Evolutionary conservation across 306 rosid genomes (phyloP), one percentile per base, ranked within the genome.

Genomic region (Datisca glomerata): DNA sequence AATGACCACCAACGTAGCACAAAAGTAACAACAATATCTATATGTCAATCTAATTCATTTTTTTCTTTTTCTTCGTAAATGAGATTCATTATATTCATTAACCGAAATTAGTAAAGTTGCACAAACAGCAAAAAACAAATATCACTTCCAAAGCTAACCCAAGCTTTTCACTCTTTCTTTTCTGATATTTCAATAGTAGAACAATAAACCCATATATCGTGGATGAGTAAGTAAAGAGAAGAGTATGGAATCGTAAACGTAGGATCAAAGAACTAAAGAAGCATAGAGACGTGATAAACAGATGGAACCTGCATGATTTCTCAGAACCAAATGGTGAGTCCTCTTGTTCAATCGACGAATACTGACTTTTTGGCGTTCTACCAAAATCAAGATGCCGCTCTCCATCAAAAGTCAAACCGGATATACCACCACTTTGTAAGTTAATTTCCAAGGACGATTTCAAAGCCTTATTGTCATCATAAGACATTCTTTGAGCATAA

Each of bases 221-320:
- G n/a, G n/a, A n/a, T n/a, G n/a, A n/a, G n/a, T n/a, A n/a, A n/a
- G n/a, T n/a, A n/a, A n/a, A n/a, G n/a, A n/a, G n/a, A n/a, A n/a
- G n/a, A n/a, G n/a, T n/a, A n/a, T n/a, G n/a, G n/a, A n/a, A n/a
- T n/a, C n/a, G n/a, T n/a, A n/a, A n/a, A n/a, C n/a, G n/a, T n/a
- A n/a, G n/a, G n/a, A n/a, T n/a, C n/a, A n/a, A n/a, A n/a, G n/a
- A n/a, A n/a, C 13, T 2, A 2, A 31, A 0, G 36, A 31, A 31
- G 36, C 6, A 28, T 31, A 45, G 28, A 12, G 20, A 52, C 25
- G 12, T 33, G 37, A 18, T 44, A 38, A 33, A n/a, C 28, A 40
- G 32, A n/a, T 36, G 37, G 32, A 67, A 89, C 98, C 95, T 78
- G 52, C 70, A 56, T 25, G 66, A 61, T 56, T 36, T 60, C n/a